Evolutionary conservation across 805 yeast species (phyloP).

Genomic region (Komagataella phaffii): DNA sequence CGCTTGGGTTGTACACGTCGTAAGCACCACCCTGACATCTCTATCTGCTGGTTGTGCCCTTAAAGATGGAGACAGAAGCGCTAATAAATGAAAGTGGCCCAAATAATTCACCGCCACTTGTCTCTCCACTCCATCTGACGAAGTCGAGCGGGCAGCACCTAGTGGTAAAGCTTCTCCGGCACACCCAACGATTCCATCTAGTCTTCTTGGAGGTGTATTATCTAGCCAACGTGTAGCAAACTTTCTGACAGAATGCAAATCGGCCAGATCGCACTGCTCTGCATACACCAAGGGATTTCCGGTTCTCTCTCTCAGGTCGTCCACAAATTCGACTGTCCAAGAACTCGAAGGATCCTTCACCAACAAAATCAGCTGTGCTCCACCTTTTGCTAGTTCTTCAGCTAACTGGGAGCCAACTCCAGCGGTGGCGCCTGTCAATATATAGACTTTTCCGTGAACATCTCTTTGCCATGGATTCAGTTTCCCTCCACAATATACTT

Average conservation of each 20-base stretch:
- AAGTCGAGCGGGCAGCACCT: conserved; percentile 46
- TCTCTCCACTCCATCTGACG: conserved; percentile 74
- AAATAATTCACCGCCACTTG: conserved; percentile 78
- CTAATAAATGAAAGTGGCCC: conserved; percentile 70
- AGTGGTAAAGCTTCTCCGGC: conserved; percentile 77
- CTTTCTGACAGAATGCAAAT: conserved; percentile 63
- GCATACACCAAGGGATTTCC: conserved; percentile 71
- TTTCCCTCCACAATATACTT: conserved; percentile 70
- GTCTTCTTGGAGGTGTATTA: conserved; percentile 76
- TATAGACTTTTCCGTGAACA: conserved; percentile 76
- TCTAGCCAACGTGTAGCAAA: conserved; percentile 95
- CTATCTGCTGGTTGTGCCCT: conserved; percentile 90
- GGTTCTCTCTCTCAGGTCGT: conserved; percentile 60
- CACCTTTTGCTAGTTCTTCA: conserved; percentile 58
- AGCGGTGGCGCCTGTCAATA: conserved; percentile 87
- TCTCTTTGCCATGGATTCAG: conserved; percentile 87
- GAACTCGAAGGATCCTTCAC: conserved; percentile 30
- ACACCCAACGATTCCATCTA: conserved; percentile 82
- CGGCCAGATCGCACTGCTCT: conserved; percentile 76
- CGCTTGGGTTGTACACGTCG: conserved; percentile 69
- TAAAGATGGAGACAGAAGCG: conserved; percentile 70
- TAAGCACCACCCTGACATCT: conserved; percentile 73
- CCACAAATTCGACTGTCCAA: conserved; percentile 72
- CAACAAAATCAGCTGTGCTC: conserved; percentile 76
- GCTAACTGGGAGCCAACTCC: conserved; percentile 78